Percentiles rank a stretch among this genome's conserved stretches.
Evolutionary conservation across 345 rosid genomes (phyloP).

Genomic region (Alliaria petiolata): DNA sequence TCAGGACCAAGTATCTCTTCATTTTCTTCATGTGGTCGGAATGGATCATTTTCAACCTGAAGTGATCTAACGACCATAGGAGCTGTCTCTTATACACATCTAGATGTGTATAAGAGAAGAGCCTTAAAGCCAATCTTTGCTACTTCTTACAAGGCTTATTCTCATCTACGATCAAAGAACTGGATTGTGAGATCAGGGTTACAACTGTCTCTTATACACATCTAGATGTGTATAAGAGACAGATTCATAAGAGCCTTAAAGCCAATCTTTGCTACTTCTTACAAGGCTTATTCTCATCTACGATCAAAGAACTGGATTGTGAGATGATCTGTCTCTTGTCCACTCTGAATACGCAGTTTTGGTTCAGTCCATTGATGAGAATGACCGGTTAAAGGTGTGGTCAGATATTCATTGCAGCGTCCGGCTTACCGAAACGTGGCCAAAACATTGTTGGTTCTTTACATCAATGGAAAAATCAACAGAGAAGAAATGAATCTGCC

Average conservation of each 20-base stretch:
- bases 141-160: too few relatives aligned
- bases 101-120: too few relatives aligned
- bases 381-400: constrained; percentile 6
- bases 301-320: constrained; percentile 62
- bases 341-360: background rate
- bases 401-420: constrained; percentile 29
- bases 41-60: too few relatives aligned
- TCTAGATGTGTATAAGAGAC: too few relatives aligned
- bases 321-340: constrained; percentile 30
- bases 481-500: constrained; percentile 19
- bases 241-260: constrained; percentile 34
- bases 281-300: constrained; percentile 66
- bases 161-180: too few relatives aligned
- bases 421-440: constrained; percentile 60
- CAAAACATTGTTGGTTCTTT: constrained; percentile 49
- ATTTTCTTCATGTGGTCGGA: too few relatives aligned
- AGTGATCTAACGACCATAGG: too few relatives aligned
- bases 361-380: background rate
- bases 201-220: too few relatives aligned
- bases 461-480: constrained; percentile 23
- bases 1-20: too few relatives aligned
- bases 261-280: constrained; percentile 40
- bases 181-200: too few relatives aligned
- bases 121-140: too few relatives aligned
- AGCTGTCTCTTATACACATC: too few relatives aligned